Base-by-base conservation (phyloP, 2,329 filamentous ascomycete genomes). In the Penicillium sp. region DNA sequence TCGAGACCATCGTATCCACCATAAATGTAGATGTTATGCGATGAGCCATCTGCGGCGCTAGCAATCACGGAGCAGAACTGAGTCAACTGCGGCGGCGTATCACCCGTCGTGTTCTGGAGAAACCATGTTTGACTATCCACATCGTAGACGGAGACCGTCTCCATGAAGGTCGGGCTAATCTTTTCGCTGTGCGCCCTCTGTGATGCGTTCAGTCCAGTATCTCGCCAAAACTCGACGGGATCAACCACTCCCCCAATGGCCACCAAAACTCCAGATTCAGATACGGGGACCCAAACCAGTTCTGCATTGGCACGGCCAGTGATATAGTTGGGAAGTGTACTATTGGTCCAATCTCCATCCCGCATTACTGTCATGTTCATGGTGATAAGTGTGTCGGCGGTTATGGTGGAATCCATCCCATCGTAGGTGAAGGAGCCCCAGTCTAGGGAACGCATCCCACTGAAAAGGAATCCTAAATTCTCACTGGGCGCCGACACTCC, bases 381-480 rank as follows among this genome's bases (percentile, higher is more conserved):
- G 0, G 77, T 75, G 58, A 89, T 80, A 27, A 89, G 68, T 1
- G 71, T 80, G 48, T 80, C 64, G 1, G 83, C 82, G 2, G 76
- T 66, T 0, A 60, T 44, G 2, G 71, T 71, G 0, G 65, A 60
- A 27, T 75, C 71, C 4, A n/a, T 12, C 1, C 50, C 45, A 6
- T 62, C 45, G 8, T 62, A 60, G 48, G 72, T 75, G 38, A 87
- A 77, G 0, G 74, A 68, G 0, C 81, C 81, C 59, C 71, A 76
- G 10, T 67, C 66, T 0, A 73, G 65, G 0, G 81, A 75, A 12
- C 72, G 78, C 65, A 85, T 70, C 0, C 86, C 86, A 0, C 82
- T 81, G 55, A 89, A 87, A 58, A 88, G 88, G 73, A 82, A 89
- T 0, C 83, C 84, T 56, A 82, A 77, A 54, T 87, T 84, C 65